Conservation (phyloP, 768 basidiomycete species). For the Hygrocybe coccinea region DNA sequence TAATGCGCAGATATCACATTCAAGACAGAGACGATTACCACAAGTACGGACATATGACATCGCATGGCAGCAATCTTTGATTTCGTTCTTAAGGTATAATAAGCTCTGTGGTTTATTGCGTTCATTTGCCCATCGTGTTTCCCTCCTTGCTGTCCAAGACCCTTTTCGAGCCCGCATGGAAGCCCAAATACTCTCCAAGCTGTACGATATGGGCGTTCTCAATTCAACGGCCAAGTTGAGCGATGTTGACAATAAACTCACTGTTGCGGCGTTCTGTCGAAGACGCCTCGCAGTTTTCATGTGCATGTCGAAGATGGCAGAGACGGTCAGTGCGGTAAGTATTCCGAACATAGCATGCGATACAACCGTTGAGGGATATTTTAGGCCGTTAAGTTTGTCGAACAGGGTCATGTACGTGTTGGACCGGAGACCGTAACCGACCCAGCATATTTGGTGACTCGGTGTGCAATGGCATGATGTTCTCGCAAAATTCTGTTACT, state of each 20-base stretch:
- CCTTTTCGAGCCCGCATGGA: slow-evolving; percentile 84
- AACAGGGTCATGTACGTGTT: slow-evolving; percentile 96
- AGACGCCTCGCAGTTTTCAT: slow-evolving; percentile 88
- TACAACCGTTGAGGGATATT: slow-evolving; percentile 4
- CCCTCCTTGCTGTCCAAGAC: slow-evolving; percentile 84
- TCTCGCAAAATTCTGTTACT: slow-evolving; percentile 5
- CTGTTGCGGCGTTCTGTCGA: slow-evolving; percentile 91
- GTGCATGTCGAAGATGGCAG: slow-evolving; percentile 90
- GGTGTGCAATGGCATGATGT: slow-evolving; percentile 38
- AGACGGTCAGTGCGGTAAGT: slow-evolving; percentile 89
- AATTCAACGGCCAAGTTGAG: slow-evolving; percentile 82
- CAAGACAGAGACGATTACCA: slow-evolving; percentile 93
- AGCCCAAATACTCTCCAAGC: slow-evolving; percentile 80
- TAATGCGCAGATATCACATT: slow-evolving; percentile 93
- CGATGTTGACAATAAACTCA: slow-evolving; percentile 94
- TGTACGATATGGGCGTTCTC: slow-evolving; percentile 96
- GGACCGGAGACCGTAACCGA: slow-evolving; percentile 95
- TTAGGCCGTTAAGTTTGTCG: slow-evolving; percentile 96
- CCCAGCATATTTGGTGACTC: slow-evolving; percentile 91
- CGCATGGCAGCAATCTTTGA: no score
- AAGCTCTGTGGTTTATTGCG: slow-evolving; percentile 86
- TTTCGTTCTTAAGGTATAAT: slow-evolving; percentile 63
- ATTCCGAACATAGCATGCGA: slow-evolving; percentile 5
- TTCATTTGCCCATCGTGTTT: slow-evolving; percentile 78
- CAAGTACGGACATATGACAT: slow-evolving; percentile 47